Conservation (phyloP, 2,329 filamentous ascomycete species). For the Fusarium brachygibbosum region DNA sequence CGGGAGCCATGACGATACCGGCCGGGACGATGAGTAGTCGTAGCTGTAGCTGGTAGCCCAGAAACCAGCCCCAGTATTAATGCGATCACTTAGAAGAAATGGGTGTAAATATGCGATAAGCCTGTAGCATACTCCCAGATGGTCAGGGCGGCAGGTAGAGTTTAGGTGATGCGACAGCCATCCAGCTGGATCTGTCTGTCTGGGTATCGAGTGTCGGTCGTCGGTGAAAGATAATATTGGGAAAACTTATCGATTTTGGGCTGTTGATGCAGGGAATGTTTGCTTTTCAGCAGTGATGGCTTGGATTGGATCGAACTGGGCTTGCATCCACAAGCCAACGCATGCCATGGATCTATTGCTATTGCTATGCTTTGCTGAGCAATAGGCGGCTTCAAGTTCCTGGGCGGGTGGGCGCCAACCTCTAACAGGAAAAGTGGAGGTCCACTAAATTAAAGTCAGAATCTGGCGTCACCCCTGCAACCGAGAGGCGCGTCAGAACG, state of each 20-base stretch:
- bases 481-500: slow-evolving; percentile 35
- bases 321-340: slow-evolving; percentile 22
- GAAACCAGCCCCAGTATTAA: slow-evolving; percentile 34
- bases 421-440: not conserved
- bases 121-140: slow-evolving; percentile 40
- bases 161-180: slow-evolving; percentile 37
- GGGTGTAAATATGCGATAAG: slow-evolving; percentile 16
- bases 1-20: slow-evolving; percentile 48
- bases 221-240: slow-evolving; percentile 20
- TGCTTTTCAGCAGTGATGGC: slow-evolving; percentile 21
- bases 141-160: slow-evolving; percentile 35
- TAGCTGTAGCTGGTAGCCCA: slow-evolving; percentile 25
- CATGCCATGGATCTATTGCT: slow-evolving; percentile 2
- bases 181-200: slow-evolving; percentile 27
- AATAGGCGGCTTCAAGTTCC: slow-evolving; percentile 12
- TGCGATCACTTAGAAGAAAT: slow-evolving; percentile 32
- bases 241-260: slow-evolving; percentile 19
- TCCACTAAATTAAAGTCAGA: slow-evolving; percentile 23
- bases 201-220: not conserved
- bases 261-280: slow-evolving; percentile 42
- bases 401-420: slow-evolving; percentile 12
- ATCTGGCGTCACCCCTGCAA: slow-evolving; percentile 22
- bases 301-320: slow-evolving; percentile 24
- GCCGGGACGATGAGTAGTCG: slow-evolving; percentile 31
- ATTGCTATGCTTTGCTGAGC: not conserved